Conservation (phyloP, 441 rosid genomes). For the Theobroma grandiflorum region DNA sequence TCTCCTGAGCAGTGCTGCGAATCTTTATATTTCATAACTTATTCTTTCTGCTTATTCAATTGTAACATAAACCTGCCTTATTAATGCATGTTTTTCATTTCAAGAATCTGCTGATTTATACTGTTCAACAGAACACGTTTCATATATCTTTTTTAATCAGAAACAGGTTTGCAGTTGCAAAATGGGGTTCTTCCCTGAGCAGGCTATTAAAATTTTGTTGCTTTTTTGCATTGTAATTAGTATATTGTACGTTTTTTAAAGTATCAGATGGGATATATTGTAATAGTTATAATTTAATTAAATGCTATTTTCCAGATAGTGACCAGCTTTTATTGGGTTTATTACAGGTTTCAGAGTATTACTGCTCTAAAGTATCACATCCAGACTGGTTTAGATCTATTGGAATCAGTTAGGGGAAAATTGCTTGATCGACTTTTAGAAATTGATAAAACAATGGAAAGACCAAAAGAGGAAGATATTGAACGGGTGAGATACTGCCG, state of each 20-base stretch:
- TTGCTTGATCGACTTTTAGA: conserved; percentile 72
- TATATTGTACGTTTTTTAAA: background rate
- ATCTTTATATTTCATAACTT: background rate
- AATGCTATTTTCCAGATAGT: conserved; percentile 21
- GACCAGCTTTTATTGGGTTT: conserved; percentile 31
- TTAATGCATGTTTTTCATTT: background rate
- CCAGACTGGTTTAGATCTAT: conserved; percentile 77
- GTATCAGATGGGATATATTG: conserved; percentile 1
- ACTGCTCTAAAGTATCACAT: conserved; percentile 82
- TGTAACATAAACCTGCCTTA: conserved; percentile 11
- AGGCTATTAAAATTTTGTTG: conserved; percentile 13
- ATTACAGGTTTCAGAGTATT: conserved; percentile 75
- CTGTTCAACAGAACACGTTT: background rate
- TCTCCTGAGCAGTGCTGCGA: conserved; percentile 16
- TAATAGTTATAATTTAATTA: background rate
- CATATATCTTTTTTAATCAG: background rate
- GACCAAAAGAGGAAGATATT: conserved; percentile 85
- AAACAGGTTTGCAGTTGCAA: background rate
- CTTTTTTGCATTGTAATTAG: conserved; percentile 10
- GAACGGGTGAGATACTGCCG: conserved; percentile 77
- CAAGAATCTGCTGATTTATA: conserved; percentile 8
- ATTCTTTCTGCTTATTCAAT: conserved; percentile 3
- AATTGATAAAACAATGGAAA: conserved; percentile 83
- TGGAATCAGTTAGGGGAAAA: conserved; percentile 74
- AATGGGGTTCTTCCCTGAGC: background rate